phyloP scores from a whole-genome alignment of 2,329 filamentous ascomycete species.

The Alternaria sp. region DNA sequence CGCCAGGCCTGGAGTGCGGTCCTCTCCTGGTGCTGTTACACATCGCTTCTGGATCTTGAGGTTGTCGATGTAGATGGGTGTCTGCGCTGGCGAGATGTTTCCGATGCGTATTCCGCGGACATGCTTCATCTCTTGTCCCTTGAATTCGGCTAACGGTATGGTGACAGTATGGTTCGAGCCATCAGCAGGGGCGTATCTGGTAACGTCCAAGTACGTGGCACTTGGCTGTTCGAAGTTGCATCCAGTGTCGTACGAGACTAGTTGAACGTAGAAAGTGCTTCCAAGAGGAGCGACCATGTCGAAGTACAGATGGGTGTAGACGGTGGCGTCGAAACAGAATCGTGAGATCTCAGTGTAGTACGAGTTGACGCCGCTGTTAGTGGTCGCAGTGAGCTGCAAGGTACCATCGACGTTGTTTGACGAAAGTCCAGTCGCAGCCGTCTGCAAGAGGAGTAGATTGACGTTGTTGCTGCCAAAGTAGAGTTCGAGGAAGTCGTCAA shows the following conservation, averaged over 20 bases:
- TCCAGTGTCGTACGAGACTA: conserved; percentile 9
- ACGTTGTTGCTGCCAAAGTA: conserved; percentile 17
- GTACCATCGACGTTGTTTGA: conserved; percentile 11
- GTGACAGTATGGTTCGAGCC: conserved; percentile 11
- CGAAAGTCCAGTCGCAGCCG: conserved; percentile 7
- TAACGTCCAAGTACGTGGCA: conserved; percentile 9
- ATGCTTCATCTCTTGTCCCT: conserved; percentile 8
- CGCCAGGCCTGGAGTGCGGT: conserved; percentile 7
- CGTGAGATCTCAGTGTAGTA: conserved; percentile 15
- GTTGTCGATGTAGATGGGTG: conserved; percentile 11
- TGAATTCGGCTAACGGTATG: conserved; percentile 10
- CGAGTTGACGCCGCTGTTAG: conserved; percentile 9
- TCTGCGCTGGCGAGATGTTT: conserved; percentile 12
- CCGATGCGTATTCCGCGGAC: conserved; percentile 13
- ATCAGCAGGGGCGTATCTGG: conserved; percentile 9
- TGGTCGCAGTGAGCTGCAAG: conserved; percentile 11
- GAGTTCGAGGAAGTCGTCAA: conserved; percentile 13
- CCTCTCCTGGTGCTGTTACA: conserved; percentile 13
- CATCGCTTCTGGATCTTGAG: conserved; percentile 15
- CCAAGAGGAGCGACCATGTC: conserved; percentile 11
- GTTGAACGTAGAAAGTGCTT: conserved; percentile 10
- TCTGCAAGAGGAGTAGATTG: conserved; percentile 11
- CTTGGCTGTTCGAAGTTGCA: conserved; percentile 6
- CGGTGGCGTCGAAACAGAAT: conserved; percentile 10
- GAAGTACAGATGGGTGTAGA: conserved; percentile 14